Base-by-base conservation (phyloP, 1,284 basidiomycete species). In the Boletus smithii region DNA sequence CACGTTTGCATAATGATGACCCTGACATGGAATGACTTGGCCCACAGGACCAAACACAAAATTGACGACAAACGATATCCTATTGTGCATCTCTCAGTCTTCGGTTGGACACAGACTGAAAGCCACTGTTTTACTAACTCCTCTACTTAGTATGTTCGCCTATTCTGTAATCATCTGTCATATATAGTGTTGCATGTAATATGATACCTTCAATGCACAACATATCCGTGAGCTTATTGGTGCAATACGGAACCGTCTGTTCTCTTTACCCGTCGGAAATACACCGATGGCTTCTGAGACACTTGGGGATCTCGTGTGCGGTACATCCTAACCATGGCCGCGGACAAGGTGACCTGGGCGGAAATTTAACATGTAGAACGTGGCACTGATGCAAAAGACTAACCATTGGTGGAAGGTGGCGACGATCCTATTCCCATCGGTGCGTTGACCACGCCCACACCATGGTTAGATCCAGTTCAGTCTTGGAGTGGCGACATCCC, bases 401-500 rank as follows among this genome's bases (percentile, higher is more conserved):
- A 46, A 18, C 58, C 50, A 50, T 52, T 48, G 50, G 38, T 13
- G 49, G 56, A 68, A 63, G 44, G 49, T 32, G 23, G 33, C 53
- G 62, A 53, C 57, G 61, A 62, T 65, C 63, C 48, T 42, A 43
- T 63, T 62, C 54, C 54, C 65, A 59, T 59, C 57, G 47, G 50
- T 57, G 50, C 41, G 48, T 47, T 50, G 45, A 37, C 61, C 64
- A 67, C 61, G 59, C 60, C 42, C 32, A 40, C 42, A 39, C 17
- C 46, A 42, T 30, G 43, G 52, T 46, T 50, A 67, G 48, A 51
- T 58, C 63, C 67, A 77, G 62, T 80, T 77, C 44, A 84, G 69
- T 68, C 79, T 81, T 39, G 83, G 83, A 53, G 66, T 63, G 27
- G 73, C 75, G 26, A 73, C 73, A 50, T 77, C 74, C 74, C 74